Evolutionary conservation across 129 eudicot species (phyloP).

Genomic region (Silybum marianum): DNA sequence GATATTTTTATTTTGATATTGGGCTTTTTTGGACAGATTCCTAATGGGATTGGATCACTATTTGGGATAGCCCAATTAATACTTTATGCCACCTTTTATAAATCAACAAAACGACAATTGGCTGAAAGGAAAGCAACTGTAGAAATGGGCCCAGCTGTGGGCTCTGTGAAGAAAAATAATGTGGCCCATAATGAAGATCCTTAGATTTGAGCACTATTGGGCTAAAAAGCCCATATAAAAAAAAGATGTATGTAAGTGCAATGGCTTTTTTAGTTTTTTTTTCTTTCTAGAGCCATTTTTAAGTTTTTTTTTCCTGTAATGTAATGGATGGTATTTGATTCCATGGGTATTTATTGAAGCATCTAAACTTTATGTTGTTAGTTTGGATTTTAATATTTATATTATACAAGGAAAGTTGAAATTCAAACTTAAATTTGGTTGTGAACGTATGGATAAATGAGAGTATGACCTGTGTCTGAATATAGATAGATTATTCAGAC

Average conservation of each 20-base stretch:
- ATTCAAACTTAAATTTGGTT: too few relatives aligned
- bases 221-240: not conserved
- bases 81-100: slow-evolving; percentile 70
- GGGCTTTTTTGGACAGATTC: slow-evolving; percentile 44
- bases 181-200: slow-evolving; percentile 27
- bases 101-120: slow-evolving; percentile 54
- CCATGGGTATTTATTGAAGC: not conserved
- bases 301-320: not conserved
- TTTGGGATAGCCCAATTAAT: slow-evolving; percentile 66
- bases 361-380: not conserved
- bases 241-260: not conserved
- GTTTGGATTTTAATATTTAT: too few relatives aligned
- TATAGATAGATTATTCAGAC: too few relatives aligned
- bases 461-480: too few relatives aligned
- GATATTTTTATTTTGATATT: not conserved
- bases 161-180: slow-evolving; percentile 8
- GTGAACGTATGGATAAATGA: too few relatives aligned
- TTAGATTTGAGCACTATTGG: not conserved
- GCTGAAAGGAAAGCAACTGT: slow-evolving; percentile 48
- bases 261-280: not conserved
- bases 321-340: not conserved
- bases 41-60: slow-evolving; percentile 69
- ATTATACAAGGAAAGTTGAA: too few relatives aligned
- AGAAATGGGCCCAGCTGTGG: slow-evolving; percentile 12
- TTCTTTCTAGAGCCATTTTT: not conserved